These are phyloP conservation scores for Chaetomium globosum DNA, from an alignment of 2,329 filamentous ascomycete species.

Conservation along the genomic window DNA sequence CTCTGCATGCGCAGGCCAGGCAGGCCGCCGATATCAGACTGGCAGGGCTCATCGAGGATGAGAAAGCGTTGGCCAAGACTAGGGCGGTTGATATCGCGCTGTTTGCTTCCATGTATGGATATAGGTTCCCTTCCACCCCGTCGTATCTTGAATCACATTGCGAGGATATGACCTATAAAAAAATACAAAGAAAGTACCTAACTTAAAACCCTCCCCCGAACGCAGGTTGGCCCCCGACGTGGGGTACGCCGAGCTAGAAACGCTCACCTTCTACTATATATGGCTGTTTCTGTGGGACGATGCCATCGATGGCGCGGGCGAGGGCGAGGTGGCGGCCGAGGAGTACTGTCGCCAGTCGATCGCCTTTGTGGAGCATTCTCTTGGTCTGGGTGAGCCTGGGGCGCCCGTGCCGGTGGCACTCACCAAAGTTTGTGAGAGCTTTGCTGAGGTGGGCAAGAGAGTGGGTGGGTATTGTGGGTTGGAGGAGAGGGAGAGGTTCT, in stretches of 20 bases:
- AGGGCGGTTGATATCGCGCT: constrained; percentile 27
- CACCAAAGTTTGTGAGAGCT: constrained; percentile 26
- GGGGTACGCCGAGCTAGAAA: constrained; percentile 22
- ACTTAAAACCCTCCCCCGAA: background rate
- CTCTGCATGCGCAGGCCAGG: constrained; percentile 15
- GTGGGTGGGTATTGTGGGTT: constrained; percentile 11
- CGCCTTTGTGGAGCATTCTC: constrained; percentile 18
- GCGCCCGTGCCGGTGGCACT: constrained; percentile 13
- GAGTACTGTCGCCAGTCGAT: constrained; percentile 28
- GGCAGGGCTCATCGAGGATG: constrained; percentile 15
- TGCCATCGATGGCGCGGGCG: constrained; percentile 27
- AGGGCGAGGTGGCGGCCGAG: constrained; percentile 8
- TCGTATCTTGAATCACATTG: background rate
- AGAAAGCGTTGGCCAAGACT: constrained; percentile 17
- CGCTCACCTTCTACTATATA: constrained; percentile 25
- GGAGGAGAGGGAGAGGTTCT: constrained; percentile 18
- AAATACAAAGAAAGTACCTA: background rate
- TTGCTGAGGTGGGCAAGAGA: constrained; percentile 23
- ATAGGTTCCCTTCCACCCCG: background rate
- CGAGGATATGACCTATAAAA: too few relatives aligned
- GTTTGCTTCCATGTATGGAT: constrained; percentile 25
- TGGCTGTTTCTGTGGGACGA: constrained; percentile 36
- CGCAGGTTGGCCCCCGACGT: constrained; percentile 25
- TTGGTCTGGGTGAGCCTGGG: constrained; percentile 11
- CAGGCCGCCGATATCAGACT: constrained; percentile 22